Conservation (phyloP, 2,329 filamentous ascomycete species). For the Paecilomyces niveus region DNA sequence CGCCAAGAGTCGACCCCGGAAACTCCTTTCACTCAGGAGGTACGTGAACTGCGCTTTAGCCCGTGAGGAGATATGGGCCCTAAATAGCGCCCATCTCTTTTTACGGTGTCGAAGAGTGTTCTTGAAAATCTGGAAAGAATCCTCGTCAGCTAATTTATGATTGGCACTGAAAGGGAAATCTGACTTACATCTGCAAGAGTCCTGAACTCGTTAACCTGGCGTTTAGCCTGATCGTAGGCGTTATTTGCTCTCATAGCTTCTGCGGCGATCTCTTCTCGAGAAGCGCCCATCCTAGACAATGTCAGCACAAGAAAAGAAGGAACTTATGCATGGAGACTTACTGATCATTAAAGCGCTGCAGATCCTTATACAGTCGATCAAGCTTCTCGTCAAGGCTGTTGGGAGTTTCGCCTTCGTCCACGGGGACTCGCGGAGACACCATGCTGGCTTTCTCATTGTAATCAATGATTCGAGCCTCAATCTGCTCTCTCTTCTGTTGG, state of each 20-base stretch:
- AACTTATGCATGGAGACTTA: slow-evolving; percentile 16
- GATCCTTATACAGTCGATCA: slow-evolving; percentile 49
- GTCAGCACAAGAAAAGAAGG: slow-evolving; percentile 15
- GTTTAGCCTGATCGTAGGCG: slow-evolving; percentile 28
- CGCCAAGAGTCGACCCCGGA: slow-evolving; percentile 71
- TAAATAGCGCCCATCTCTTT: slow-evolving; percentile 72
- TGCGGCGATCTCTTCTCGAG: slow-evolving; percentile 57
- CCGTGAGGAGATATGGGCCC: slow-evolving; percentile 74
- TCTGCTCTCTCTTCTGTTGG: slow-evolving; percentile 43
- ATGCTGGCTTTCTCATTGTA: slow-evolving; percentile 50
- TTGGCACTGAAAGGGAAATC: slow-evolving; percentile 10
- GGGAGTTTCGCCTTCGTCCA: slow-evolving; percentile 59
- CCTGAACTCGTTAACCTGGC: slow-evolving; percentile 31
- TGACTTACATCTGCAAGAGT: slow-evolving; percentile 32
- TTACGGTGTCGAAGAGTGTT: slow-evolving; percentile 62
- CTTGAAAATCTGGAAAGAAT: slow-evolving; percentile 41
- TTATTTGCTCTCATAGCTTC: slow-evolving; percentile 31
- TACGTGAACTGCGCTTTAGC: slow-evolving; percentile 83
- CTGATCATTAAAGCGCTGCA: slow-evolving; percentile 50
- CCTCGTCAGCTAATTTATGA: neutral
- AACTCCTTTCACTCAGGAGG: slow-evolving; percentile 80
- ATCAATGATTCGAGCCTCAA: slow-evolving; percentile 44
- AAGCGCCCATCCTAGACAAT: slow-evolving; percentile 48
- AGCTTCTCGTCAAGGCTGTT: slow-evolving; percentile 43
- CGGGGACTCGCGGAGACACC: slow-evolving; percentile 52